phyloP scores from a whole-genome alignment of 306 rosid species.

The Pterocarpus santalinus region DNA sequence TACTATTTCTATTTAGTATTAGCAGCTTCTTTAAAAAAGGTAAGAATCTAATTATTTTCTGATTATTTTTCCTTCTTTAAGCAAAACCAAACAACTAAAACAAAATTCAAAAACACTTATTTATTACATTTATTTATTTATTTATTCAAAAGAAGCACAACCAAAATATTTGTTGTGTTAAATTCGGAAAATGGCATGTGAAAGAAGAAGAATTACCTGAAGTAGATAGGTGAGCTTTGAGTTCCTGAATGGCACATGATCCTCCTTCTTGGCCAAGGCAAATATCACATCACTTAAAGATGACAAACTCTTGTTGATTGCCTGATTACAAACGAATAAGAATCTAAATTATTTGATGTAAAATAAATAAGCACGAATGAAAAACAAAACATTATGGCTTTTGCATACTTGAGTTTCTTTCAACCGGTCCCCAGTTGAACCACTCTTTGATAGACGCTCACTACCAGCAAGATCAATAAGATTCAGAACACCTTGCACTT shows the following conservation, averaged over 20 bases:
- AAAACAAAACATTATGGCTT: conserved; percentile 15
- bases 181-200: neutral
- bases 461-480: conserved; percentile 99
- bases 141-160: neutral
- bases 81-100: too few relatives aligned
- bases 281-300: conserved; percentile 93
- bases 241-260: conserved; percentile 93
- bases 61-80: too few relatives aligned
- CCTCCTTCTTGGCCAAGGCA: conserved; percentile 97
- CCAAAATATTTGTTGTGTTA: neutral
- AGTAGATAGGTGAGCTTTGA: conserved; percentile 98
- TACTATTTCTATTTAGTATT: too few relatives aligned
- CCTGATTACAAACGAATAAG: conserved; percentile 59
- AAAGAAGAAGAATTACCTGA: conserved; percentile 65
- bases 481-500: conserved; percentile 94
- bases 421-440: conserved; percentile 92
- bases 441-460: conserved; percentile 97
- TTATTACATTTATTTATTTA: too few relatives aligned
- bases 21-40: too few relatives aligned
- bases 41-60: too few relatives aligned
- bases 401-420: conserved; percentile 91
- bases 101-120: neutral
- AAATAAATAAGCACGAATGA: conserved; percentile 31
- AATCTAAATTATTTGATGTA: conserved; percentile 16
- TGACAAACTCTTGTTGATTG: conserved; percentile 92